Conservation (phyloP, 2,329 filamentous ascomycete genomes). For the Diaporthe velutina region DNA sequence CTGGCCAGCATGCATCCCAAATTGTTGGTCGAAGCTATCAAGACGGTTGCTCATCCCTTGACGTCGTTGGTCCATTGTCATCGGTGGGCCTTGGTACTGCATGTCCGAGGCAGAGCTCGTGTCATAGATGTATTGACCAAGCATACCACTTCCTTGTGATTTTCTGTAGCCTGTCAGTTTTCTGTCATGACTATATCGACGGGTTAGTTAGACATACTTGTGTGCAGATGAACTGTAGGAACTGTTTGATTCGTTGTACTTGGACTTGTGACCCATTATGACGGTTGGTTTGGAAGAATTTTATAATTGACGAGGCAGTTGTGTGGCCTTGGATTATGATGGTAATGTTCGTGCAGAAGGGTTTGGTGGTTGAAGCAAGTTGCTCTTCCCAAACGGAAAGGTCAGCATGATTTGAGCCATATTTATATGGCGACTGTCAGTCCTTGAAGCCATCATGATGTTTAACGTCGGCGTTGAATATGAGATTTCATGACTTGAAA, state of each 20-base stretch:
- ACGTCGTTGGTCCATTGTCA: not conserved
- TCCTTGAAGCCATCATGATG: not conserved
- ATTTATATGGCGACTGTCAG: not conserved
- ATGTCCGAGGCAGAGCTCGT: not conserved
- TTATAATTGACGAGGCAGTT: not conserved
- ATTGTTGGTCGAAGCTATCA: slow-evolving; percentile 11
- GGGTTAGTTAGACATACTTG: not conserved
- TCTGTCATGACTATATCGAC: accelerated
- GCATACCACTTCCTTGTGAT: not conserved
- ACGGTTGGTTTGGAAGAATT: not conserved
- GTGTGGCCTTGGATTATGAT: not conserved
- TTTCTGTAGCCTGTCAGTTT: not conserved
- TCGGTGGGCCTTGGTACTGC: not conserved
- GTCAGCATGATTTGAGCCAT: not conserved
- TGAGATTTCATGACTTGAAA: not conserved
- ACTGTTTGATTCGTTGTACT: not conserved
- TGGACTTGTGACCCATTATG: not conserved
- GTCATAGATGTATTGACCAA: not conserved
- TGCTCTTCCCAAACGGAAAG: not conserved
- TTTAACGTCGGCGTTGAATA: not conserved
- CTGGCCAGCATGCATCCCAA: not conserved
- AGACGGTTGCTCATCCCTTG: not conserved
- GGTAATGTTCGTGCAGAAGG: not conserved
- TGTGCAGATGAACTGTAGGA: not conserved
- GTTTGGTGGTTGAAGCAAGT: not conserved